phyloP scores from a whole-genome alignment of 306 rosid species.

The Castanea crenata region DNA sequence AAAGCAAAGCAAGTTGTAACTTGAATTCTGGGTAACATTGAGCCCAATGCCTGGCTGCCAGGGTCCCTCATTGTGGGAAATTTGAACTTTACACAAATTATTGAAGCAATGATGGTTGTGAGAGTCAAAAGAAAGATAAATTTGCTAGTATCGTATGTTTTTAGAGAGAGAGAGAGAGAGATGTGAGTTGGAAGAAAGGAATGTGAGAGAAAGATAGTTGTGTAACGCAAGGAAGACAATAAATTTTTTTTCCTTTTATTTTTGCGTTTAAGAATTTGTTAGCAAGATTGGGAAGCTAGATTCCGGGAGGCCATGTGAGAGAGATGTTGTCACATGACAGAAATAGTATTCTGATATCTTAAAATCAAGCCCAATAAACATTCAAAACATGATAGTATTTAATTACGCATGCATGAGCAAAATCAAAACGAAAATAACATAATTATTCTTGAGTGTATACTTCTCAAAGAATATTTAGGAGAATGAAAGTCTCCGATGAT shows the following conservation, averaged over 20 bases:
- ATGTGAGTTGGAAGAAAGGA: not conserved
- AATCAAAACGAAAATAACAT: not conserved
- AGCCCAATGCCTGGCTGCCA: conserved; percentile 25
- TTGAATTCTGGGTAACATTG: conserved; percentile 36
- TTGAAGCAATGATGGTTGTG: conserved; percentile 39
- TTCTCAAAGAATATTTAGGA: conserved; percentile 49
- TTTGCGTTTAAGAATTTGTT: not conserved
- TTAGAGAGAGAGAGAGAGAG: conserved; percentile 11
- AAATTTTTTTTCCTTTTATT: not conserved
- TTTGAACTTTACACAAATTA: conserved; percentile 40
- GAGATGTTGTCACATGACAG: not conserved
- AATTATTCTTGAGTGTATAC: not conserved
- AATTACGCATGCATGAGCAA: not conserved
- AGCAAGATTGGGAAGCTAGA: conserved; percentile 35
- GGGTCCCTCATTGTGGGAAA: conserved; percentile 29
- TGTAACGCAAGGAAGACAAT: not conserved
- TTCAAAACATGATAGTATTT: not conserved
- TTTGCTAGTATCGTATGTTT: conserved; percentile 16
- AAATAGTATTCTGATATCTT: not conserved
- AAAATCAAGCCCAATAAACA: not conserved
- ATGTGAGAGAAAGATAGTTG: not conserved
- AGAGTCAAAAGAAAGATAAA: conserved; percentile 40
- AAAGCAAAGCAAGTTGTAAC: conserved; percentile 32
- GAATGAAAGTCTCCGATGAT: conserved; percentile 73
- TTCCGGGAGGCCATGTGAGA: conserved; percentile 33